phyloP scores from a whole-genome alignment of 139 green algal genomes.

The Micractinium conductrix region DNA sequence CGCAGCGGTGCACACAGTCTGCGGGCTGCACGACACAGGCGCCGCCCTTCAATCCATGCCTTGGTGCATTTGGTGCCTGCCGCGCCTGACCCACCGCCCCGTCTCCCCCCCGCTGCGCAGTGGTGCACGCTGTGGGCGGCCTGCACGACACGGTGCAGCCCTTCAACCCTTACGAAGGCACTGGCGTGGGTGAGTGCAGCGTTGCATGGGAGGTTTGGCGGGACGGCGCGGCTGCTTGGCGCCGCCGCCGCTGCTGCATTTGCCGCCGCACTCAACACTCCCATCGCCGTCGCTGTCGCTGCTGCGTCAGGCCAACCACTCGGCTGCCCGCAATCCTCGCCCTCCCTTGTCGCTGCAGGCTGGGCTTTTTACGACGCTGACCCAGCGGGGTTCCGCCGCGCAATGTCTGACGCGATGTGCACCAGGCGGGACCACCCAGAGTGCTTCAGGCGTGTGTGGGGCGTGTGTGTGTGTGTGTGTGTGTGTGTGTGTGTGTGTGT shows the following conservation, averaged over 20 bases:
- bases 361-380: constrained; percentile 83
- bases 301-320: not conserved
- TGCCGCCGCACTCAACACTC: not conserved
- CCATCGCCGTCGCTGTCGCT: no score
- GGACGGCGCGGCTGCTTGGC: no score
- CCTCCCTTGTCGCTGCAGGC: constrained; percentile 35
- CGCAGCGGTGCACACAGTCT: no score
- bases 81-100: no score
- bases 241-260: not conserved
- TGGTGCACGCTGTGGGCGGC: constrained; percentile 74
- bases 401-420: constrained; percentile 71
- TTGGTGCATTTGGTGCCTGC: no score
- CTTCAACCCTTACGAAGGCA: constrained; percentile 79
- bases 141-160: constrained; percentile 85
- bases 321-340: not conserved
- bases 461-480: no score
- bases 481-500: no score
- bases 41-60: no score
- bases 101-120: not conserved
- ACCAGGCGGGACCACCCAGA: constrained; percentile 77
- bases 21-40: no score
- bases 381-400: constrained; percentile 64
- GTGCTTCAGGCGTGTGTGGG: constrained; percentile 59
- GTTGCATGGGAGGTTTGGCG: not conserved
- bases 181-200: constrained; percentile 54